Evolutionary conservation across 257 asterid species (phyloP).

Genomic region (Dorcoceras hygrometricum): DNA sequence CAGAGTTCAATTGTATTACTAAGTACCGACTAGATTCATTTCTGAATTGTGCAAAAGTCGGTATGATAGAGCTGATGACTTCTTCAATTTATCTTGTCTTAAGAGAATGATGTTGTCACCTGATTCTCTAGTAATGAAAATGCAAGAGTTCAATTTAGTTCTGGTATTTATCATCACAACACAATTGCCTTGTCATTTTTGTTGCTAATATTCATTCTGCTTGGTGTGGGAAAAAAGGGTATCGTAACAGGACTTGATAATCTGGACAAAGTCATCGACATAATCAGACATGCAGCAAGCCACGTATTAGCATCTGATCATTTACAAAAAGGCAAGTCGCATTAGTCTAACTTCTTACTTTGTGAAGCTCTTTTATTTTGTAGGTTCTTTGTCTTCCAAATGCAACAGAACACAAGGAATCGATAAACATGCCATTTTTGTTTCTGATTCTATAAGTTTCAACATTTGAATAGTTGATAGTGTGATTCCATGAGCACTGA

Average conservation of each 20-base stretch:
- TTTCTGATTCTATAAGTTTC: slow-evolving; percentile 11
- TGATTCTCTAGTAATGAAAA: slow-evolving; percentile 18
- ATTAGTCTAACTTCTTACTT: slow-evolving; percentile 4
- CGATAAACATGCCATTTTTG: background rate
- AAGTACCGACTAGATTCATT: background rate
- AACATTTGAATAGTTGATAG: slow-evolving; percentile 7
- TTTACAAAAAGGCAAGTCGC: slow-evolving; percentile 64
- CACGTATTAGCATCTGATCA: slow-evolving; percentile 54
- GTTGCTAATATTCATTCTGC: slow-evolving; percentile 19
- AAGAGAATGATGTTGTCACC: slow-evolving; percentile 4
- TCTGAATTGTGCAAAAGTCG: background rate
- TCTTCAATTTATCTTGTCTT: slow-evolving; percentile 13
- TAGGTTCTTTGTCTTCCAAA: slow-evolving; percentile 12
- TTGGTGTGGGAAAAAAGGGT: slow-evolving; percentile 55
- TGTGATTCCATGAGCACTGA: background rate
- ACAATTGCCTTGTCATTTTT: slow-evolving; percentile 2
- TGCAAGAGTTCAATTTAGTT: background rate
- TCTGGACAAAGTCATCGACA: slow-evolving; percentile 67
- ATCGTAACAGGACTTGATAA: slow-evolving; percentile 80
- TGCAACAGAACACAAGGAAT: background rate
- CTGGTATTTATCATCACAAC: slow-evolving; percentile 1
- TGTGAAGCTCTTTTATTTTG: slow-evolving; percentile 11
- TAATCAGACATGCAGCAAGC: slow-evolving; percentile 74
- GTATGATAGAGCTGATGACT: background rate
- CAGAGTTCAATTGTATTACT: slow-evolving; percentile 17